Percentiles rank a stretch among this genome's conserved stretches.
These are phyloP conservation scores for Linnemannia elongata DNA, from an alignment of 192 early-diverging fungal species.

Conservation along the genomic window DNA sequence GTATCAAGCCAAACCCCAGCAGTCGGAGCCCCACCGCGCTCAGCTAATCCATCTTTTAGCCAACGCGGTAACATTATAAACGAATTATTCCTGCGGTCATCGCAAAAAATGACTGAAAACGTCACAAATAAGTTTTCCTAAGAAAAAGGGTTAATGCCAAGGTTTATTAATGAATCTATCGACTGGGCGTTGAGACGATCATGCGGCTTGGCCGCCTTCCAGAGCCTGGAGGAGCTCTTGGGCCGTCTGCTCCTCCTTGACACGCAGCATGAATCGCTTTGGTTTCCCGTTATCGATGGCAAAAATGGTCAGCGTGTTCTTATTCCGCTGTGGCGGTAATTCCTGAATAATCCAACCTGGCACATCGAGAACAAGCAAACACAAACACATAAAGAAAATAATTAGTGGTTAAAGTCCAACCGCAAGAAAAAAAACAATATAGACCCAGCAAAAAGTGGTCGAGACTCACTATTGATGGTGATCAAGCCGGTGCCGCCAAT, in stretches of 20 bases:
- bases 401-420: neutral
- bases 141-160: neutral
- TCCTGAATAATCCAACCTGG: conserved; percentile 31
- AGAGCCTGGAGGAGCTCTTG: conserved; percentile 14
- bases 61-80: conserved; percentile 12
- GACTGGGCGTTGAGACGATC: neutral
- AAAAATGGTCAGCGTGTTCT: conserved; percentile 30
- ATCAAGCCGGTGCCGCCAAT: conserved; percentile 14
- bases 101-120: neutral
- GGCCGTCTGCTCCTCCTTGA: conserved; percentile 31
- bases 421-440: neutral
- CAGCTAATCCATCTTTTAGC: conserved; percentile 22
- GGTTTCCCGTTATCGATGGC: conserved; percentile 32
- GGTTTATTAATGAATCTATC: neutral
- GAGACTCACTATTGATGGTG: conserved; percentile 28
- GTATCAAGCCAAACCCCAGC: conserved; percentile 42
- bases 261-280: conserved; percentile 26
- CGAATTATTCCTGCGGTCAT: neutral
- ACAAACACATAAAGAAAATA: neutral
- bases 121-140: neutral
- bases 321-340: conserved; percentile 23
- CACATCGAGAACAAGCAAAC: neutral
- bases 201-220: conserved; percentile 6
- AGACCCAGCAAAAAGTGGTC: neutral
- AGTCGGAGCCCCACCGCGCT: neutral